phyloP scores from a whole-genome alignment of 1,284 basidiomycete genomes.

The Marasmius fiardii region DNA sequence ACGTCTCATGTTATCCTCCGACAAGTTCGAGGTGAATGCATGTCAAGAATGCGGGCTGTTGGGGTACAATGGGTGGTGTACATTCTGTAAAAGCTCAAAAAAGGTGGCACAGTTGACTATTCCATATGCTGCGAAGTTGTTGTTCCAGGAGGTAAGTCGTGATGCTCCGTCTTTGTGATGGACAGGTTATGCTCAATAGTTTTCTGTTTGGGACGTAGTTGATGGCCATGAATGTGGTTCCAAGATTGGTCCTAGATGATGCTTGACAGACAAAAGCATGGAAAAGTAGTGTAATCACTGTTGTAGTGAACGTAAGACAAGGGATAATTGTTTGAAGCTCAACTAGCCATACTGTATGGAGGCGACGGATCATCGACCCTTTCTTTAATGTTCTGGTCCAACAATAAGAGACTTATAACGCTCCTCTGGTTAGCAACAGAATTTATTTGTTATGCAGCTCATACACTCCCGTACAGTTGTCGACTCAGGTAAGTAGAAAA shows the following conservation, averaged over 20 bases:
- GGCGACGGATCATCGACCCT: no score
- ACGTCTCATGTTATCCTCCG: constrained; percentile 96
- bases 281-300: constrained; percentile 2
- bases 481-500: no score
- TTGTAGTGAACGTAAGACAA: no score
- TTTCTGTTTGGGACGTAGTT: constrained; percentile 43
- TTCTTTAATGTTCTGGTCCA: no score
- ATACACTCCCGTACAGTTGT: no score
- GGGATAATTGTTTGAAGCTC: no score
- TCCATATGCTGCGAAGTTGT: constrained; percentile 95
- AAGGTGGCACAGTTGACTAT: constrained; percentile 96
- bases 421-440: no score
- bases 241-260: constrained; percentile 81
- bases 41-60: constrained; percentile 94
- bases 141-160: constrained; percentile 90
- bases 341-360: no score
- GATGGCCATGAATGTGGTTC: constrained; percentile 95
- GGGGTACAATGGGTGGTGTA: constrained; percentile 96
- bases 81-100: constrained; percentile 95
- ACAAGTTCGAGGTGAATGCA: constrained; percentile 96
- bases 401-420: no score
- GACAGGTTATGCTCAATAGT: constrained; percentile 4
- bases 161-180: constrained; percentile 12
- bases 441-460: no score
- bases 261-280: constrained; percentile 39